Evolutionary conservation across 1,284 basidiomycete species (phyloP), one percentile per base, ranked within the genome.

Genomic region (Bjerkandera adusta): DNA sequence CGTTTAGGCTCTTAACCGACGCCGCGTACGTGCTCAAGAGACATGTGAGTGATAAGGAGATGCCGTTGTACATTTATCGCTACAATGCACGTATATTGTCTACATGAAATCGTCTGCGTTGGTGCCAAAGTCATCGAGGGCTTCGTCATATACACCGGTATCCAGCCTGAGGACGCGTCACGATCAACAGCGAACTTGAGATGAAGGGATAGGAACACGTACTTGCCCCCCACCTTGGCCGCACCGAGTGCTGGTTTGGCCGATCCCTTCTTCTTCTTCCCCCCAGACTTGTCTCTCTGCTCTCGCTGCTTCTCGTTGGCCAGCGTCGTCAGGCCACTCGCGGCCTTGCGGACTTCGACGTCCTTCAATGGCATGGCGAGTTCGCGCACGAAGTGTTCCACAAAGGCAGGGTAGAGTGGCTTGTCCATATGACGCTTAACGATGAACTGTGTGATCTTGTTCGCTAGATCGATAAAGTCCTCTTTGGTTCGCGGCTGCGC

Each of bases 241-340:
- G 81, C 77, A 11, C 88, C 92, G 25, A 95, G 66, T 1, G 58
- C 75, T 21, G 89, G 90, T 65, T 88, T 94, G n/a, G 74, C 67
- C 7, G 78, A 68, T 4, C 72, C 65, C 64, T 89, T 85, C 71
- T 94, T 95, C 75, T 93, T 94, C 80, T 94, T 95, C 18, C 91
- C 90, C 53, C 81, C 85, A 0, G 83, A 75, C 68, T 89, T 92
- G 39, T 93, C 92, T 50, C 85, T 74, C 63, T 85, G 81, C 64
- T 92, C 91, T 67, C 83, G 89, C 71, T 94, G 91, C 71, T 97
- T 97, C 71, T 94, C 92, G 62, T 95, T 96, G 41, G 92, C 88
- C 10, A 97, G 72, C 1, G 89, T 85, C 15, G 89, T 91, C 44
- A 97, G 70, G 12, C 73, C 80, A 45, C 82, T 88, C 3, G 91